These are phyloP conservation scores for Sporothrix brunneoviolacea DNA, from an alignment of 2,329 filamentous ascomycete genomes.

Conservation along the genomic window DNA sequence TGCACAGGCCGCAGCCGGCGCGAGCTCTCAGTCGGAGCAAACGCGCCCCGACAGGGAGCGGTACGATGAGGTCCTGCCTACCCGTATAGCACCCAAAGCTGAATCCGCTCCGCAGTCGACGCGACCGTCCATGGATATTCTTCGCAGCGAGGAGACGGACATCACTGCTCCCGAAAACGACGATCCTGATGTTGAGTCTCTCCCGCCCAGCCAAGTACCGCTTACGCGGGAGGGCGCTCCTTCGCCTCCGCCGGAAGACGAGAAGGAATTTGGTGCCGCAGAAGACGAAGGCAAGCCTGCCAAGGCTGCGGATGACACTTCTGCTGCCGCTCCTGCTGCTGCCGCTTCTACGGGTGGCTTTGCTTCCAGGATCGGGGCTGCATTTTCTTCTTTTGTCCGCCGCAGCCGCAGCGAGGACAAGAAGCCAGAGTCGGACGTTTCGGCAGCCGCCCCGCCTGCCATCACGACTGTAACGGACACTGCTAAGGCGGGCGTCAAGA, in stretches of 20 bases:
- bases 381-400: constrained; percentile 9
- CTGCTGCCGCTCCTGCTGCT: background rate
- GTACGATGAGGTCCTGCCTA: background rate
- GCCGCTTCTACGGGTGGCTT: constrained; percentile 6
- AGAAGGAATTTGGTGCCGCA: background rate
- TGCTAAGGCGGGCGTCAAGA: background rate
- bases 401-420: constrained; percentile 7
- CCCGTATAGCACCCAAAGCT: background rate
- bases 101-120: background rate
- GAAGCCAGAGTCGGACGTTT: background rate
- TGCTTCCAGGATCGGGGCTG: constrained; percentile 9
- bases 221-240: too few relatives aligned
- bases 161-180: background rate
- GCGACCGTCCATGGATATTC: background rate
- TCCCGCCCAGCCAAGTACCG: too few relatives aligned
- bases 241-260: too few relatives aligned
- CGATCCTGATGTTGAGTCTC: too few relatives aligned
- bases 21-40: background rate
- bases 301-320: background rate
- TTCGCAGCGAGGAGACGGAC: background rate
- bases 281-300: background rate
- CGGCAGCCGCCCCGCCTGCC: background rate
- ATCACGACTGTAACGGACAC: background rate
- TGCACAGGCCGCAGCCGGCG: background rate
- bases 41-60: constrained; percentile 3